A percentile compares a stretch with the other conserved stretches of the same genome.
Evolutionary conservation across 2,329 filamentous ascomycete species (phyloP).

Genomic region (Thielaviopsis euricoi): DNA sequence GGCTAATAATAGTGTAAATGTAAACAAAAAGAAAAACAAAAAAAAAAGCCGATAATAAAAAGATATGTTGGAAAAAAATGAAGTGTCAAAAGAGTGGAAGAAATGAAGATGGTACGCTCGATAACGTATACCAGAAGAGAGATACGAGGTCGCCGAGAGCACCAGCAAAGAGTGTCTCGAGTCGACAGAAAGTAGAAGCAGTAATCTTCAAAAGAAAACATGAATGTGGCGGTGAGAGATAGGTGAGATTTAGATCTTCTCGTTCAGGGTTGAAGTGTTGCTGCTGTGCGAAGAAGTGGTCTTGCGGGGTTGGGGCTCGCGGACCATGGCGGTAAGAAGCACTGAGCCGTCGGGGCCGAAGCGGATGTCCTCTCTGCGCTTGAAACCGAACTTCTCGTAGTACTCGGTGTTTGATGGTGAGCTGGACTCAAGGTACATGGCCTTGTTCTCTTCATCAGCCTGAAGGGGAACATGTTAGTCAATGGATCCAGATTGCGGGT

Average conservation of each 20-base stretch:
- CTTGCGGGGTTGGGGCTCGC: constrained; percentile 40
- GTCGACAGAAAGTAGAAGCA: not conserved
- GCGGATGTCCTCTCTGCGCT: constrained; percentile 43
- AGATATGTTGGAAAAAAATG: not conserved
- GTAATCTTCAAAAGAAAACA: not conserved
- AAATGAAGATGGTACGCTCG: not conserved
- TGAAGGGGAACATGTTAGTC: constrained; percentile 17
- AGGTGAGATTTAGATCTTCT: constrained; percentile 8
- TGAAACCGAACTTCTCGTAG: constrained; percentile 63
- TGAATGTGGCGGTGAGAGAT: not conserved
- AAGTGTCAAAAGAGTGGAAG: constrained; percentile 2
- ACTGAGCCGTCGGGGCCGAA: constrained; percentile 42
- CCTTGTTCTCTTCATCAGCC: constrained; percentile 51
- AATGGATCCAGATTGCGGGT: not conserved
- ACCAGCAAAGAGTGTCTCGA: not conserved
- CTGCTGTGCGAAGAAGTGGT: constrained; percentile 6
- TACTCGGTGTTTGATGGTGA: constrained; percentile 50
- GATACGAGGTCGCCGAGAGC: not conserved
- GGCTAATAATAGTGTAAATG: not conserved
- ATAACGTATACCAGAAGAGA: not conserved
- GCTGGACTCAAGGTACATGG: constrained; percentile 68
- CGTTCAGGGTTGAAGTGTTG: constrained; percentile 12
- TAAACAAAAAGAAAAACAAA: not conserved
- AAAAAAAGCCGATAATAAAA: constrained; percentile 1
- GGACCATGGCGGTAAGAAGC: constrained; percentile 64